Base-by-base conservation (phyloP, 1,284 basidiomycete genomes). In the Rhodofomes roseus region DNA sequence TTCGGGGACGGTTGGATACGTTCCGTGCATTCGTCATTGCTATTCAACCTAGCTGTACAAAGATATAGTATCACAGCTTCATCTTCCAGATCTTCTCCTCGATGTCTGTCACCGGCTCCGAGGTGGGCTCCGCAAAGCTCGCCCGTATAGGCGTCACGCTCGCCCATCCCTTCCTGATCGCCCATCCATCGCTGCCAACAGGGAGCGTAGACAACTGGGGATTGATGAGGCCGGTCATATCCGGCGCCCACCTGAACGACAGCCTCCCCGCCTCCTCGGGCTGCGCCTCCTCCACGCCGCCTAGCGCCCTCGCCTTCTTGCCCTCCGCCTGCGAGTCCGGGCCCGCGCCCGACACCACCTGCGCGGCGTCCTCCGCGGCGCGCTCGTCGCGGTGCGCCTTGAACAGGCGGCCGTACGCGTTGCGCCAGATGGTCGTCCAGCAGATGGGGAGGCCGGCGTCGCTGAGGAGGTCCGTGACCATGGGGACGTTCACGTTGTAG, bases 161-260 rank as follows among this genome's bases (percentile, higher is more conserved):
- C 23, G 82, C 85, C 65, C 77, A 82, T 9, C 86, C 89, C 59
- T 84, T 77, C 62, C 79, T 75, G 27, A 94, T 77, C 22, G 90
- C 91, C 88, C 89, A 95, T 0, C 84, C 86, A 73, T 96, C 95
- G 9, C 89, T 87, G 1, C 91, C 93, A 41, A 84, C 77, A 0
- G 92, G 90, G 22, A 95, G 71, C 9, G 73, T 73, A 1, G 81
- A 78, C 25, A 78, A 62, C 20, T 79, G 71, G 0, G 92, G 91
- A 51, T 80, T 81, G 57, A 96, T 80, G 22, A 96, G 76, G 8
- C 78, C 78, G 14, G 76, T 76, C 77, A 96, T 85, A 55, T 92
- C 86, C 16, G 95, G 95, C 25, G 85, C 79, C 70, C 93, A 97
- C 70, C 85, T 85, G 79, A 96, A 97, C 34, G 81, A 74, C 55